Percentiles rank a stretch among this genome's conserved stretches.
Conservation (phyloP, 306 rosid species). For the Cucumis cinereus region DNA sequence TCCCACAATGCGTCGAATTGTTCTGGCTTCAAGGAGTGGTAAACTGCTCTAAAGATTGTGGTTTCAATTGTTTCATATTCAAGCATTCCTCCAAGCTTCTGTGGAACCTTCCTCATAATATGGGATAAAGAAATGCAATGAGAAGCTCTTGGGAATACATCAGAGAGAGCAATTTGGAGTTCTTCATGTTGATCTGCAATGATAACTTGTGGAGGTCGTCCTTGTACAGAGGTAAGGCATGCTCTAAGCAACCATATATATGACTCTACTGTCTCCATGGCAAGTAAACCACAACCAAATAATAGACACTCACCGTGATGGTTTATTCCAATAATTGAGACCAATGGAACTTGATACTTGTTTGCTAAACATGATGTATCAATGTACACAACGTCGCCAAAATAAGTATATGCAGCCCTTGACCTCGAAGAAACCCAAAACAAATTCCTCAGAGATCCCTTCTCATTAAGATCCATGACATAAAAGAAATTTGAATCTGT, state of each 20-base stretch:
- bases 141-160: slow-evolving; percentile 66
- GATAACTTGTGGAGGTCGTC: slow-evolving; percentile 64
- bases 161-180: slow-evolving; percentile 41
- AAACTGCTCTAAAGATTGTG: slow-evolving; percentile 34
- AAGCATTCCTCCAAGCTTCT: slow-evolving; percentile 29
- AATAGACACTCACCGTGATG: slow-evolving; percentile 55
- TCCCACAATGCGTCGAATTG: slow-evolving; percentile 63
- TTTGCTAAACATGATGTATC: slow-evolving; percentile 40
- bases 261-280: slow-evolving; percentile 42
- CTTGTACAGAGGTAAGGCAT: slow-evolving; percentile 54
- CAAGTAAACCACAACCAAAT: slow-evolving; percentile 65
- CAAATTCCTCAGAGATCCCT: slow-evolving; percentile 52
- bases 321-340: slow-evolving; percentile 50
- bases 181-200: slow-evolving; percentile 28
- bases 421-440: slow-evolving; percentile 61
- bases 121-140: slow-evolving; percentile 39
- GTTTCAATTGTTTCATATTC: slow-evolving; percentile 35
- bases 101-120: slow-evolving; percentile 40
- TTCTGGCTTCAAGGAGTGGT: slow-evolving; percentile 38
- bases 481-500: slow-evolving; percentile 52
- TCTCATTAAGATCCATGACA: slow-evolving; percentile 53
- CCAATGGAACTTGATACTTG: slow-evolving; percentile 46
- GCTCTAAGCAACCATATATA: slow-evolving; percentile 66
- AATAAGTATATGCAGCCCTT: slow-evolving; percentile 36
- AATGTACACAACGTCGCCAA: slow-evolving; percentile 41